These are phyloP conservation scores for Fistulina hepatica DNA, from an alignment of 1,284 basidiomycete genomes.

Conservation along the genomic window DNA sequence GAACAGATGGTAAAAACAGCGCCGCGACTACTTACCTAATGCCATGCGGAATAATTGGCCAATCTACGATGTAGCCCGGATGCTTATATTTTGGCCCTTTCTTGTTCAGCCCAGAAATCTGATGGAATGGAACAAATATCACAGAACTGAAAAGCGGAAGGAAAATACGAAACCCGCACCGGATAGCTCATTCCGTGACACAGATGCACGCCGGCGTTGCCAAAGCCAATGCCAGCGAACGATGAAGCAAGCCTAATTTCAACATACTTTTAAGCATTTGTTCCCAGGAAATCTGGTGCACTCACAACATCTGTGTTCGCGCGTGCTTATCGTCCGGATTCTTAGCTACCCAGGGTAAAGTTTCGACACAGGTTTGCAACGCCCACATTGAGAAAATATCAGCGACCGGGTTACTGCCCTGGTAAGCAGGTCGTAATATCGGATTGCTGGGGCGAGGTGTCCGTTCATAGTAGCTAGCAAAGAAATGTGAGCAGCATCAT, in stretches of 20 bases:
- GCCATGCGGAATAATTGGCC: slow-evolving; percentile 90
- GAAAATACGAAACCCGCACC: slow-evolving; percentile 1
- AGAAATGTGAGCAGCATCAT: slow-evolving; percentile 12
- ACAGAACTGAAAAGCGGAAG: slow-evolving; percentile 4
- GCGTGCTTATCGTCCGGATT: slow-evolving; percentile 77
- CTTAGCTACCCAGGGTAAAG: slow-evolving; percentile 80
- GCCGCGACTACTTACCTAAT: no score
- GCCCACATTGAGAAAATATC: slow-evolving; percentile 98
- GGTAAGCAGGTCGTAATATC: slow-evolving; percentile 84
- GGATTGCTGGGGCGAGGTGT: slow-evolving; percentile 85
- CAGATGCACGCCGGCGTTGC: slow-evolving; percentile 88
- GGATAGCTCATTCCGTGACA: slow-evolving; percentile 69
- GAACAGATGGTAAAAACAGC: not conserved
- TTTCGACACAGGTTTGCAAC: slow-evolving; percentile 80
- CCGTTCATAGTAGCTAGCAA: slow-evolving; percentile 73
- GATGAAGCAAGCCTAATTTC: slow-evolving; percentile 69
- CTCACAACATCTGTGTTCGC: slow-evolving; percentile 83
- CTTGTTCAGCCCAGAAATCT: slow-evolving; percentile 95
- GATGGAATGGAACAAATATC: slow-evolving; percentile 10
- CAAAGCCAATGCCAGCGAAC: slow-evolving; percentile 92
- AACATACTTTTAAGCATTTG: not conserved
- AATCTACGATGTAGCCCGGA: slow-evolving; percentile 69
- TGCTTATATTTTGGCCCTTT: slow-evolving; percentile 83
- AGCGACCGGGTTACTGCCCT: slow-evolving; percentile 92
- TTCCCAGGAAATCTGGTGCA: slow-evolving; percentile 6